Base-by-base conservation (phyloP, 2,329 filamentous ascomycete genomes). In the Penicillium paneum region DNA sequence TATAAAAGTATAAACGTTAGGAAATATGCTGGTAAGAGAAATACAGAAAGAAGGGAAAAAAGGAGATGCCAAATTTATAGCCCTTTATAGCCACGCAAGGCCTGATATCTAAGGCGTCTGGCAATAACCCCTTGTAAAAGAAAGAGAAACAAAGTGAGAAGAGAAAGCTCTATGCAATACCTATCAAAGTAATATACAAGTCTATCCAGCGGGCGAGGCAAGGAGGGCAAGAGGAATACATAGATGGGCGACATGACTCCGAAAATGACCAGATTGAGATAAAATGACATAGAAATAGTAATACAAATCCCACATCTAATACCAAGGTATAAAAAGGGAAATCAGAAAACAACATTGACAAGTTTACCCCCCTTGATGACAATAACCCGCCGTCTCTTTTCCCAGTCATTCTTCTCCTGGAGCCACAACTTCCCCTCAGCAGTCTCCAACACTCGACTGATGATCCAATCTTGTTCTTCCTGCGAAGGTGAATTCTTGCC, bases 271-370 rank as follows among this genome's bases (percentile, higher is more conserved):
- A 43, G 7, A 12, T 43, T 43, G 28, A 43, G 41, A 31, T 43
- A 43, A 4, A 43, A 43, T 10, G 41, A 24, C 4, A 24, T 24
- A 24, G 21, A 34, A 19, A 38, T 51, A 15, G 34, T 51, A 45
- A 24, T 43, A 49, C 32, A 50, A 26, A 15, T 32, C 26, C 24
- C 26, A 43, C 11, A 29, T 24, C 12, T 31, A 28, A 47, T 12
- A n/a, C 32, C 2, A 34, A 8, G 32, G 32, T 8, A 35, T 29
- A n/a, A 38, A n/a, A 42, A 15, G 15, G 17, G 13, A 31, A 17
- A 49, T 69, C 63, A 78, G 49, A 78, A 78, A 12, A 94, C 85
- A 78, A 92, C 88, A 73, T 92, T 95, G 28, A 93, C 81, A 46
- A 89, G 78, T 69, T 80, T 85, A 12, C 88, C 89, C 1, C 80